A percentile compares a stretch with the other conserved stretches of the same genome.
phyloP scores from a whole-genome alignment of 768 basidiomycete species.

The Lactarius pseudohatsudake region DNA sequence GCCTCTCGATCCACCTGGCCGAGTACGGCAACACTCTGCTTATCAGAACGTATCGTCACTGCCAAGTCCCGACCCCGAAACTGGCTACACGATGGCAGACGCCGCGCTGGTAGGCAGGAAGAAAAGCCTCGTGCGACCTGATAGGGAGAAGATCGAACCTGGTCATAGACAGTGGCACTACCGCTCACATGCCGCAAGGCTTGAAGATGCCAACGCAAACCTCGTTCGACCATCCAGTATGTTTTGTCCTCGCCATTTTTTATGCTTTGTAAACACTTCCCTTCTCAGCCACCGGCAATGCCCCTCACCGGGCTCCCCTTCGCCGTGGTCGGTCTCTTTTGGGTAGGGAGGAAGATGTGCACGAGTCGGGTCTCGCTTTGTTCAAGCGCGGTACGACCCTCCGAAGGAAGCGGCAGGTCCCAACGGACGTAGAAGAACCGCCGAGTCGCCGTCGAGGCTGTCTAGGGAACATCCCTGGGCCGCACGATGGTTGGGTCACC shows the following conservation, averaged over 20 bases:
- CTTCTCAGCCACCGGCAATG: constrained; percentile 71
- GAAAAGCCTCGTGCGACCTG: constrained; percentile 89
- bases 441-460: constrained; percentile 49
- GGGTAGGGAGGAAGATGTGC: constrained; percentile 85
- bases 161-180: constrained; percentile 95
- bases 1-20: constrained; percentile 55
- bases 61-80: constrained; percentile 36
- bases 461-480: constrained; percentile 80
- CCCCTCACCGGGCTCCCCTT: constrained; percentile 56
- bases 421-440: constrained; percentile 42
- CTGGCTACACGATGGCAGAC: constrained; percentile 39
- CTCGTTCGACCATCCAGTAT: constrained; percentile 81
- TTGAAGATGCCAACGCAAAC: constrained; percentile 66
- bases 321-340: constrained; percentile 89
- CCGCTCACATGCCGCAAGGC: constrained; percentile 77
- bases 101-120: constrained; percentile 66
- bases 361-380: constrained; percentile 88
- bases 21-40: constrained; percentile 45
- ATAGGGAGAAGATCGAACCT: constrained; percentile 95
- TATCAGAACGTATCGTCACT: constrained; percentile 49
- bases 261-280: constrained; percentile 17
- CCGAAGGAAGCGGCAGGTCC: constrained; percentile 60
- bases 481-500: constrained; percentile 92
- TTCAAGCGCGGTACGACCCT: constrained; percentile 86
- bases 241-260: constrained; percentile 38